Evolutionary conservation across 345 rosid genomes (phyloP).

Genomic region (Syzygium aromaticum): DNA sequence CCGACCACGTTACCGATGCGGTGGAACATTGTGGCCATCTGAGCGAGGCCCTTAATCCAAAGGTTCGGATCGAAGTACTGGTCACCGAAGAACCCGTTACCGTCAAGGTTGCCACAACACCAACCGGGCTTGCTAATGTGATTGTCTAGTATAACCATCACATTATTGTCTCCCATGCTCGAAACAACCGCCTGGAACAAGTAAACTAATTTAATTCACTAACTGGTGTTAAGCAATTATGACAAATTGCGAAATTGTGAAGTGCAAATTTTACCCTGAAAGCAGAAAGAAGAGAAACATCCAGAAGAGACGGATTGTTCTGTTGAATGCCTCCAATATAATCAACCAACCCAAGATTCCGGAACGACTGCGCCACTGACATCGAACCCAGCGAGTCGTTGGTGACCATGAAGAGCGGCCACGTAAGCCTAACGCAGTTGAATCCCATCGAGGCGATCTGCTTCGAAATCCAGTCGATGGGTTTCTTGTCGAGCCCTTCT

Average conservation of each 20-base stretch:
- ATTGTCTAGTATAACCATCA: slow-evolving; percentile 85
- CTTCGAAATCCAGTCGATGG: slow-evolving; percentile 25
- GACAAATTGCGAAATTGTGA: background rate
- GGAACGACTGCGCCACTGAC: slow-evolving; percentile 54
- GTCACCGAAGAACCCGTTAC: slow-evolving; percentile 91
- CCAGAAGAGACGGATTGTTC: slow-evolving; percentile 70
- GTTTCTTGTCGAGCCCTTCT: slow-evolving; percentile 67
- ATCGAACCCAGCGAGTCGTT: slow-evolving; percentile 34
- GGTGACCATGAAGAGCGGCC: slow-evolving; percentile 51
- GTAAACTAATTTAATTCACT: background rate
- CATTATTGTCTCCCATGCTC: slow-evolving; percentile 44
- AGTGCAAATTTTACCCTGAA: slow-evolving; percentile 37
- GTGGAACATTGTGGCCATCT: slow-evolving; percentile 51
- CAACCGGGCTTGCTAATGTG: slow-evolving; percentile 88
- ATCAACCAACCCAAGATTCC: slow-evolving; percentile 40
- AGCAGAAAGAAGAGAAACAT: slow-evolving; percentile 57
- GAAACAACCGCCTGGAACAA: slow-evolving; percentile 53
- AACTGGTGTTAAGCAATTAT: background rate
- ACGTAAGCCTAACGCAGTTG: slow-evolving; percentile 65
- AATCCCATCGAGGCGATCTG: slow-evolving; percentile 34
- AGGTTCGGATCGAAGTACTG: slow-evolving; percentile 46
- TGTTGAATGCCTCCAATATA: slow-evolving; percentile 52
- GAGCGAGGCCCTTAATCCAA: slow-evolving; percentile 55
- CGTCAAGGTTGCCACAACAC: slow-evolving; percentile 69
- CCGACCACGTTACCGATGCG: slow-evolving; percentile 57